Conservation (phyloP, 1,284 basidiomycete genomes). For the Cryptococcus hybrid region DNA sequence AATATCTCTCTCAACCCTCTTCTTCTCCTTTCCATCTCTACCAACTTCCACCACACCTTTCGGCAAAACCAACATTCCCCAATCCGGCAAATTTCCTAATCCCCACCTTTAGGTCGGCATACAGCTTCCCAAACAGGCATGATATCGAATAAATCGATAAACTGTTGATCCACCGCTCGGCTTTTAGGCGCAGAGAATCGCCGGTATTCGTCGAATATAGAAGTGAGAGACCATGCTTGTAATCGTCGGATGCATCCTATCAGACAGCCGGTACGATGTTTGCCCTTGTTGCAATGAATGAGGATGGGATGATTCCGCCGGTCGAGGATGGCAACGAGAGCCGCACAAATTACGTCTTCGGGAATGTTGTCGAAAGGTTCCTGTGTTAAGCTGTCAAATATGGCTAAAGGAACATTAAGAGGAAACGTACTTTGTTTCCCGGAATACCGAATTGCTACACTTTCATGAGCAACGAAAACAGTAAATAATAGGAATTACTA, state of each 20-base stretch:
- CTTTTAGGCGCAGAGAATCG: conserved; percentile 55
- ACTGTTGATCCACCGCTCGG: conserved; percentile 57
- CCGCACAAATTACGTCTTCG: conserved; percentile 56
- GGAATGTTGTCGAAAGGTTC: conserved; percentile 56
- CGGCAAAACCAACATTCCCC: conserved; percentile 41
- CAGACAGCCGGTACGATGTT: conserved; percentile 59
- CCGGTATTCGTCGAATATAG: conserved; percentile 58
- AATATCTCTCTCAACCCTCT: not conserved
- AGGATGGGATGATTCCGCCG: conserved; percentile 57
- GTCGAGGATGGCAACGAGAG: conserved; percentile 57
- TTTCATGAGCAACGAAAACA: conserved; percentile 3
- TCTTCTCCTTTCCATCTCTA: conserved; percentile 1
- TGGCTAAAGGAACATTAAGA: not conserved
- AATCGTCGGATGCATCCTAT: conserved; percentile 57
- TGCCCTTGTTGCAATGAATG: conserved; percentile 61
- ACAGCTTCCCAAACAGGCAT: conserved; percentile 40
- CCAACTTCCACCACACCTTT: conserved; percentile 3
- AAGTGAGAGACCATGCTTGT: conserved; percentile 56
- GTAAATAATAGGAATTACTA: conserved; percentile 3
- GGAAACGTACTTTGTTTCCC: conserved; percentile 53
- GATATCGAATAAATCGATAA: conserved; percentile 55
- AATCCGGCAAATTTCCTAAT: conserved; percentile 36
- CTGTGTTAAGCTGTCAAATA: conserved; percentile 11
- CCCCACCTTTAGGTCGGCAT: conserved; percentile 26
- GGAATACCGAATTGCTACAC: conserved; percentile 57